Percentiles rank a stretch among this genome's conserved stretches.
Evolutionary conservation across 305 asterid species (phyloP).

Genomic region (Solanum hybrid): DNA sequence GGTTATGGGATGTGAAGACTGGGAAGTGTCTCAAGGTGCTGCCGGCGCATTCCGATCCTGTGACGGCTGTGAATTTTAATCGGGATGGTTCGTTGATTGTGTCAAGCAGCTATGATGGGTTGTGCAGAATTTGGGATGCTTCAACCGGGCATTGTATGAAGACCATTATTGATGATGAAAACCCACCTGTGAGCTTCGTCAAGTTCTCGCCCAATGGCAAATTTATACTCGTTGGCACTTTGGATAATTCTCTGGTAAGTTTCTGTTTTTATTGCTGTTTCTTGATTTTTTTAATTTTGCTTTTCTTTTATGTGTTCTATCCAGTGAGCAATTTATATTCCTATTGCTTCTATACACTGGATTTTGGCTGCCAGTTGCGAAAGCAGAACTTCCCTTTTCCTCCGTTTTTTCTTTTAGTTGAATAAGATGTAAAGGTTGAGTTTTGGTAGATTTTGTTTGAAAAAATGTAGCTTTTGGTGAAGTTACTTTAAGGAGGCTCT

Average conservation of each 20-base stretch:
- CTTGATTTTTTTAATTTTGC: not conserved
- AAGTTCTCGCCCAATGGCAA: slow-evolving; percentile 93
- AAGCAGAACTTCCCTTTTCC: not conserved
- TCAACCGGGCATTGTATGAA: slow-evolving; percentile 92
- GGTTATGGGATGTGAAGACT: slow-evolving; percentile 92
- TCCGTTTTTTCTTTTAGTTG: not conserved
- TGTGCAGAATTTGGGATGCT: slow-evolving; percentile 97
- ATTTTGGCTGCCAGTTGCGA: not conserved
- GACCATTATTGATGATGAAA: slow-evolving; percentile 90
- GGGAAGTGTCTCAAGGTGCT: slow-evolving; percentile 89
- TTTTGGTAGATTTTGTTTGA: not conserved
- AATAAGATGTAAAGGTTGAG: not conserved
- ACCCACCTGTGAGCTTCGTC: slow-evolving; percentile 90
- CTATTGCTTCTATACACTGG: not conserved
- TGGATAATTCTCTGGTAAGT: slow-evolving; percentile 84
- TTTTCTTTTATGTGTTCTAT: not conserved
- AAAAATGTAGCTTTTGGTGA: not conserved
- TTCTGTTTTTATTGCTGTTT: slow-evolving; percentile 4
- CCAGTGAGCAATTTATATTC: not conserved
- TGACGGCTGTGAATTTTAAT: slow-evolving; percentile 73
- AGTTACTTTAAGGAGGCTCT: not conserved
- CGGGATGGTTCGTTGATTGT: slow-evolving; percentile 79
- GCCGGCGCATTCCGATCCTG: slow-evolving; percentile 97
- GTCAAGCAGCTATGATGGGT: slow-evolving; percentile 88
- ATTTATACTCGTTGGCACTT: slow-evolving; percentile 79